Base-by-base conservation (phyloP, 352 stramenopile species). In the Pythium grandisporangium region DNA sequence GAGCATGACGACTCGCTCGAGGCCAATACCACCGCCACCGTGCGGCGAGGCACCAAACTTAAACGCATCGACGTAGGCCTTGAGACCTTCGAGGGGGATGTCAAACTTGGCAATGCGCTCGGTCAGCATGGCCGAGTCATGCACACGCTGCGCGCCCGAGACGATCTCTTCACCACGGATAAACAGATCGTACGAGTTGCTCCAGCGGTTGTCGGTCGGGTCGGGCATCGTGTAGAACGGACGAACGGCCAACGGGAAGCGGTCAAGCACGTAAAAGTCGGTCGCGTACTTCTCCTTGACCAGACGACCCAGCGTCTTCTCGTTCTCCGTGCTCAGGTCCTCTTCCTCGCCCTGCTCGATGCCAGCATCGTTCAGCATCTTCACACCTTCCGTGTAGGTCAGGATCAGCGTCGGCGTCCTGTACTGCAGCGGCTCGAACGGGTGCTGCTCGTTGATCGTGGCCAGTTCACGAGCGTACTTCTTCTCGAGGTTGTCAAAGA, bases 251-350 rank as follows among this genome's bases (percentile, higher is more conserved):
- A 99, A 61, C 24, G 97, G 97, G 77, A 98, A 99, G 79, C 99
- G 98, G 87, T 99, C 96, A 66, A 99, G 89, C 46, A 99, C 98
- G 80, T 98, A 99, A 63, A 99, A 99, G 71, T 99, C 97, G 48
- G 96, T 99, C 42, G 90, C 86, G 63, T 98, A 99, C 78, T 99
- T 99, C 42, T 96, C 88, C 61, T 95, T 94, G 13, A 99, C 92
- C 32, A 97, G 75, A 36, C 77, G 66, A 42, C 95, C 94, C 30
- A 98, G 88, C 55, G 86, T 95, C 72, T 98, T 98, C 66, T 99
- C 97, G 63, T 99, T 97, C 66, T 96, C 90, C 24, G 95, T 98
- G 35, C 61, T 96, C 45, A 93, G 39, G 33, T 93, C 83, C 19
- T 91, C 83, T 44, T 87, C 68, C 14, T 66, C 55, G 37, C 84